Conservation (phyloP, 768 basidiomycete genomes). For the Hericium alpestre region DNA sequence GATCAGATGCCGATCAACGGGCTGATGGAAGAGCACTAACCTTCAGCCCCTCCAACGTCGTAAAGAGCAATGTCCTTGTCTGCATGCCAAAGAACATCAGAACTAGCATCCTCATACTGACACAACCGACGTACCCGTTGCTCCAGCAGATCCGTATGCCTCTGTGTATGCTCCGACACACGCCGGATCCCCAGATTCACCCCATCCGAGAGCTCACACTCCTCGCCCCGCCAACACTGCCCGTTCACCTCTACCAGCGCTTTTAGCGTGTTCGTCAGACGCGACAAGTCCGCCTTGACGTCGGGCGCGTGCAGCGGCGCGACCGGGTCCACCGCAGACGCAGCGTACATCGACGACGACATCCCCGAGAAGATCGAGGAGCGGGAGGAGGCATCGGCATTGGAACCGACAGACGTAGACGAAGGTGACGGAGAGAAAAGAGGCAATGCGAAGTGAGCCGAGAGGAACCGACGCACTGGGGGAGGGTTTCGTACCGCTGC, state of each 20-base stretch:
- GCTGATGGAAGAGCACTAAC: conserved; percentile 24
- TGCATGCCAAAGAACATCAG: conserved; percentile 18
- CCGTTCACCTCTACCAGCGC: conserved; percentile 71
- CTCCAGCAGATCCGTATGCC: conserved; percentile 66
- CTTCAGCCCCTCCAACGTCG: conserved; percentile 70
- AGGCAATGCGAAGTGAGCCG: conserved; percentile 57
- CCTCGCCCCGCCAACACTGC: conserved; percentile 75
- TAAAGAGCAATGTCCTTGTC: conserved; percentile 54
- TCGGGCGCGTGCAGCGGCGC: conserved; percentile 7
- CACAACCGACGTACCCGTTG: conserved; percentile 41
- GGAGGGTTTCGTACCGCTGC: conserved; percentile 72
- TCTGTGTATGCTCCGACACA: conserved; percentile 58
- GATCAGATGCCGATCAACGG: background rate
- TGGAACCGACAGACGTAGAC: conserved; percentile 18
- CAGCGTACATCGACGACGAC: conserved; percentile 13
- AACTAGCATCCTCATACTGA: background rate
- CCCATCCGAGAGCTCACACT: conserved; percentile 71
- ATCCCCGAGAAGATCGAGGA: conserved; percentile 19
- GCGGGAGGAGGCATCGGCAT: conserved; percentile 19
- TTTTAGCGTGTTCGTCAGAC: conserved; percentile 73
- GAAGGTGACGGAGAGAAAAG: conserved; percentile 5
- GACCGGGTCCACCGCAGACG: background rate
- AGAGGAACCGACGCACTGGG: conserved; percentile 47
- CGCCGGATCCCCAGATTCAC: conserved; percentile 61
- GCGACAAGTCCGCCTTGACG: conserved; percentile 68